Conservation (phyloP, 768 basidiomycete species). For the Dendrothele bispora region DNA sequence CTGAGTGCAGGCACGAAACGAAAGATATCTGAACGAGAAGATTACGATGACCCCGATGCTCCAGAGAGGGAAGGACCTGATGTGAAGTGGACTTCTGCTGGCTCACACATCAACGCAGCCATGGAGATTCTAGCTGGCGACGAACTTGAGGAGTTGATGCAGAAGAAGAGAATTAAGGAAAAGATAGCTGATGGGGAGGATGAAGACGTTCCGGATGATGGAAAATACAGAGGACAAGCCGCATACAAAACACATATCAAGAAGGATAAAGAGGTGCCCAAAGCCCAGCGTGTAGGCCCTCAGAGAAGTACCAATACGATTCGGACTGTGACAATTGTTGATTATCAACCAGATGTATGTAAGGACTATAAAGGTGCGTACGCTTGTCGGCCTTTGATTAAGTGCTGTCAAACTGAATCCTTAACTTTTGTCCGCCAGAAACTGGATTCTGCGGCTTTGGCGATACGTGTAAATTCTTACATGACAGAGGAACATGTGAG, state of each 20-base stretch:
- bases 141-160: slow-evolving; percentile 74
- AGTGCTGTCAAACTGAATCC: neutral
- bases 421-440: slow-evolving; percentile 48
- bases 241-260: slow-evolving; percentile 81
- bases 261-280: slow-evolving; percentile 81
- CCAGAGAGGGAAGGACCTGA: slow-evolving; percentile 64
- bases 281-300: slow-evolving; percentile 84
- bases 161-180: slow-evolving; percentile 64
- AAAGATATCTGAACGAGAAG: slow-evolving; percentile 48
- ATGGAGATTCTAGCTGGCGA: slow-evolving; percentile 82
- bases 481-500: slow-evolving; percentile 94
- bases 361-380: slow-evolving; percentile 97
- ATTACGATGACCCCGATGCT: slow-evolving; percentile 43
- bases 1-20: slow-evolving; percentile 78
- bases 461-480: slow-evolving; percentile 98
- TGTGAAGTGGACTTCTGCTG: slow-evolving; percentile 76
- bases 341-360: slow-evolving; percentile 99
- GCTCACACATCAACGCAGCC: slow-evolving; percentile 72
- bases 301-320: slow-evolving; percentile 77
- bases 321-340: slow-evolving; percentile 90
- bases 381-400: neutral
- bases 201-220: slow-evolving; percentile 73
- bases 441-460: slow-evolving; percentile 99
- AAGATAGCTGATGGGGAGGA: slow-evolving; percentile 50
- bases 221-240: slow-evolving; percentile 81